These are phyloP conservation scores for Dovyalis caffra DNA, from an alignment of 345 rosid genomes.

Conservation along the genomic window DNA sequence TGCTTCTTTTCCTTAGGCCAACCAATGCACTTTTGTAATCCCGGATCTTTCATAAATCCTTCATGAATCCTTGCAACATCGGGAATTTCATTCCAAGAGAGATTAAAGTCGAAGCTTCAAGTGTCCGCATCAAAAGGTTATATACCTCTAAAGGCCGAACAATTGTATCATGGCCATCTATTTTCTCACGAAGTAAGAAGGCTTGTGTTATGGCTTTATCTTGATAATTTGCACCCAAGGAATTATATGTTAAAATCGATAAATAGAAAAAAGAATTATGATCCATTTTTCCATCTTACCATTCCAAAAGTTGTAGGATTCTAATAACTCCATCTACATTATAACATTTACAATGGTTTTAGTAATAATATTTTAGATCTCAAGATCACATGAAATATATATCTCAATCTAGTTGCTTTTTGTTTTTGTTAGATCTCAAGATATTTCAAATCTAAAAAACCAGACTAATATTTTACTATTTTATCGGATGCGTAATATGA, in stretches of 20 bases:
- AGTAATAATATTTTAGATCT: no score
- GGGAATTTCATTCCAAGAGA: constrained; percentile 67
- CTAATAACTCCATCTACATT: constrained; percentile 60
- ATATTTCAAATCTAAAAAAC: no score
- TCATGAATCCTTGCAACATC: constrained; percentile 64
- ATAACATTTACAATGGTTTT: background rate
- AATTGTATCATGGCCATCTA: constrained; percentile 36
- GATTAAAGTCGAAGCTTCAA: constrained; percentile 67
- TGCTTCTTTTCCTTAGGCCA: constrained; percentile 48
- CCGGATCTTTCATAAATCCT: constrained; percentile 75
- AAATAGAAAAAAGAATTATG: no score
- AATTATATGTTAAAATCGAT: no score
- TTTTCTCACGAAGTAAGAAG: constrained; percentile 42
- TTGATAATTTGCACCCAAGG: constrained; percentile 62
- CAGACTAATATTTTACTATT: no score
- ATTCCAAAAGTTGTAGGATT: constrained; percentile 56
- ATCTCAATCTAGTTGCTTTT: no score
- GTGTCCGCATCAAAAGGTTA: constrained; percentile 59
- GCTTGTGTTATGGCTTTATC: constrained; percentile 58
- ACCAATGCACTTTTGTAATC: constrained; percentile 52
- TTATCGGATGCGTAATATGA: no score
- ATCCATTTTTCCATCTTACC: no score
- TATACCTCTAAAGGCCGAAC: constrained; percentile 68
- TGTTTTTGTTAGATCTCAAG: no score
- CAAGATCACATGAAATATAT: no score